Evolutionary conservation across 2,329 filamentous ascomycete species (phyloP), one percentile per base, ranked within the genome.

Genomic region (Aspergillus sclerotialis): DNA sequence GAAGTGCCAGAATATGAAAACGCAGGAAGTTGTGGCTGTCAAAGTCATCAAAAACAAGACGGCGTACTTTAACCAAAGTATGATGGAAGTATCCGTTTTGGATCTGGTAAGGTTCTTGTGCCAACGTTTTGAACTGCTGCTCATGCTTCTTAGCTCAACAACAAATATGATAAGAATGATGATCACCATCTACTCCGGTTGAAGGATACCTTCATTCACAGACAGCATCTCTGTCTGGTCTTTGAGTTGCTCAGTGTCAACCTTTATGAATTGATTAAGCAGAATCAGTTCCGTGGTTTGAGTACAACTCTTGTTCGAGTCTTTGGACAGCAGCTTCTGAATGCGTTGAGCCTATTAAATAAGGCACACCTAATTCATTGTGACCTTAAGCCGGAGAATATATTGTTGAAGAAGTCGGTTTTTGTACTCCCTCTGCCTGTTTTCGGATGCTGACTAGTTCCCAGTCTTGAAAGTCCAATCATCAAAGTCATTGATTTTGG

Each of bases 401-500:
- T 98, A 38, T 67, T 98, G 28, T 71, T 98, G 35, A 98, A 98
- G 64, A 98, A 98, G 77, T 80, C 50, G 51, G 70, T 65, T 9
- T 14, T 11, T 7, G 10, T 5, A 23, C 18, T 24, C 5, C 6
- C 12, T 5, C 10, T 13, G 7, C 15, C n/a, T 6, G 11, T 23
- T 12, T 9, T 12, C 8, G 9, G 23, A 21, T 32, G 38, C 46
- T 43, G 42, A 46, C 27, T 21, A 19, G 15, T 28, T 13, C n/a
- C 17, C 41, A 81, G 78, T 58, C 78, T 98, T 27, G 92, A 98
- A 61, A 96, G 90, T 53, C 92, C 92, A 3, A 96, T 98, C 48
- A 98, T 98, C 74, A 98, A 98, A 64, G 95, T 98, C 54, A 98
- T 98, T 60, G 92, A 98, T 72, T 98, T 98, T 57, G 92, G 92